Percentiles rank a stretch among this genome's conserved stretches.
phyloP scores from a whole-genome alignment of 352 stramenopile species.

The Globisporangium spiculum region DNA sequence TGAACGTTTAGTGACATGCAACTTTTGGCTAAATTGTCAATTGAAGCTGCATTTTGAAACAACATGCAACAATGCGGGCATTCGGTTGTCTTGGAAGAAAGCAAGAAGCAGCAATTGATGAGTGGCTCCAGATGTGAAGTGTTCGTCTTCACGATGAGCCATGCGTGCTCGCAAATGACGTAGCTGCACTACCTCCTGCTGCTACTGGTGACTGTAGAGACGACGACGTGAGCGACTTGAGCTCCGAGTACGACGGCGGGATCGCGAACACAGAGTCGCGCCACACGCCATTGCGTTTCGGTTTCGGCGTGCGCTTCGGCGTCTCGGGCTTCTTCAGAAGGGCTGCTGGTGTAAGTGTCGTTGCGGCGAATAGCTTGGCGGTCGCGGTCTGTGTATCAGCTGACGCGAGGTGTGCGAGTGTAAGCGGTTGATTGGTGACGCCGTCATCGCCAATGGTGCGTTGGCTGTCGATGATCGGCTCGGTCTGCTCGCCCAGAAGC shows the following conservation, averaged over 20 bases:
- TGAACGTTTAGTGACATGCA: not conserved
- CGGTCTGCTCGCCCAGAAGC: conserved; percentile 10
- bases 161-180: not conserved
- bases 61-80: not conserved
- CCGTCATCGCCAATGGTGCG: not conserved
- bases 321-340: conserved; percentile 1
- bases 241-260: conserved; percentile 13
- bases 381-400: not conserved
- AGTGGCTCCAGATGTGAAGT: not conserved
- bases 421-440: not conserved
- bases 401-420: not conserved
- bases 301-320: conserved; percentile 6
- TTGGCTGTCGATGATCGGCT: not conserved
- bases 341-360: not conserved
- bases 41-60: too few species aligned
- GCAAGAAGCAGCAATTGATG: too few species aligned
- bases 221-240: conserved; percentile 9
- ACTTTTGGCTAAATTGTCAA: not conserved
- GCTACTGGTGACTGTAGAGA: not conserved
- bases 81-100: not conserved
- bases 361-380: conserved; percentile 17
- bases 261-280: conserved; percentile 21
- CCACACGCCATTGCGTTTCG: conserved; percentile 3
- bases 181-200: not conserved
- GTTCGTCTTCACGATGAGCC: not conserved